These are phyloP conservation scores for Ophiostoma fasciatum DNA, from an alignment of 2,329 filamentous ascomycete genomes.

Conservation along the genomic window DNA sequence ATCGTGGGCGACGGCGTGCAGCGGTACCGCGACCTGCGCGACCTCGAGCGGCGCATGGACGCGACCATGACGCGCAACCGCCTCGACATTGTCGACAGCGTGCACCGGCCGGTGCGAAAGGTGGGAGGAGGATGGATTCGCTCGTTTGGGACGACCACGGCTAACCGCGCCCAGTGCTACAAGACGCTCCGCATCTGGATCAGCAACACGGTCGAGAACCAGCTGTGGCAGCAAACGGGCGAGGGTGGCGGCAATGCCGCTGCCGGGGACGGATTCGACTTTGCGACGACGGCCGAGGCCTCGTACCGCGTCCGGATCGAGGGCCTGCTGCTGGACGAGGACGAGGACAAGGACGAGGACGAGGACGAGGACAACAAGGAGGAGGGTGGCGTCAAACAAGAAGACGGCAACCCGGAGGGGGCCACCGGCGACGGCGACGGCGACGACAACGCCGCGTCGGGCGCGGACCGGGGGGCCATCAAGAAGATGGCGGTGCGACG, in stretches of 20 bases:
- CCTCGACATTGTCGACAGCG: constrained; percentile 73
- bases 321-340: constrained; percentile 64
- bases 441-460: constrained; percentile 19
- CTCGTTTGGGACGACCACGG: not conserved
- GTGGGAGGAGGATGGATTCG: constrained; percentile 47
- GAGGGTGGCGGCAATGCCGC: constrained; percentile 46
- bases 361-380: not conserved
- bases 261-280: constrained; percentile 77
- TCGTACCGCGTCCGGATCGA: constrained; percentile 88
- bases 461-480: constrained; percentile 18
- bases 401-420: constrained; percentile 34
- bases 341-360: constrained; percentile 35
- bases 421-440: constrained; percentile 48
- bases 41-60: constrained; percentile 78
- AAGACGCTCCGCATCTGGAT: constrained; percentile 88
- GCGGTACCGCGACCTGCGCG: constrained; percentile 70
- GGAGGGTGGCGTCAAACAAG: constrained; percentile 29
- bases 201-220: constrained; percentile 85
- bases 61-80: constrained; percentile 89
- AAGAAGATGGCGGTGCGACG: constrained; percentile 23
- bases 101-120: constrained; percentile 41
- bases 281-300: constrained; percentile 60
- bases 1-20: constrained; percentile 69
- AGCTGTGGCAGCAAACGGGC: constrained; percentile 78
- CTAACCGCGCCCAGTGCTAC: constrained; percentile 39